Conservation (phyloP, 805 yeast species). For the Barnettozyma salicaria region DNA sequence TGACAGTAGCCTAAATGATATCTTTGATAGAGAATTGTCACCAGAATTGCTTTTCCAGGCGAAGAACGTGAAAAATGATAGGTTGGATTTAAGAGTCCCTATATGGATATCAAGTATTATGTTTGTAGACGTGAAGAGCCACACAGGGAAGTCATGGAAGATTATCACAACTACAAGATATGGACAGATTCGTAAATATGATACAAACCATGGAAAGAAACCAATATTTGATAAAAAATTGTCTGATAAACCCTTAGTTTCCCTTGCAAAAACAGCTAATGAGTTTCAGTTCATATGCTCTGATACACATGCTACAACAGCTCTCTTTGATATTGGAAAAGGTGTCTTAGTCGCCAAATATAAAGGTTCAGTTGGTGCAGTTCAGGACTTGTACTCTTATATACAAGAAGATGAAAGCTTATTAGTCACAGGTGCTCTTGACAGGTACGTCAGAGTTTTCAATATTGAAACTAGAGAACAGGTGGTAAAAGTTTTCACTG, state of each 20-base stretch:
- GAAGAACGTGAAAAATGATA: conserved; percentile 77
- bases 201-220: conserved; percentile 57
- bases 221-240: conserved; percentile 57
- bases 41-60: conserved; percentile 52
- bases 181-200: conserved; percentile 73
- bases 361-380: conserved; percentile 74
- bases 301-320: conserved; percentile 64
- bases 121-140: conserved; percentile 34
- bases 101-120: conserved; percentile 64
- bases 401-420: conserved; percentile 33
- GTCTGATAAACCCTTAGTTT: conserved; percentile 47
- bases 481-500: conserved; percentile 65
- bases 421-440: conserved; percentile 77
- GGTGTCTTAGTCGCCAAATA: conserved; percentile 63
- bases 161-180: conserved; percentile 63
- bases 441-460: conserved; percentile 77
- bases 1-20: conserved; percentile 9
- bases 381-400: conserved; percentile 30
- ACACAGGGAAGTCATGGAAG: conserved; percentile 37
- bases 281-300: conserved; percentile 52
- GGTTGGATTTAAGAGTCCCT: conserved; percentile 74
- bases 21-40: conserved; percentile 23
- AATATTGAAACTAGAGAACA: conserved; percentile 53
- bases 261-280: conserved; percentile 23
- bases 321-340: conserved; percentile 43